Base-by-base conservation (phyloP, 345 rosid genomes). In the Pistacia atlantica region DNA sequence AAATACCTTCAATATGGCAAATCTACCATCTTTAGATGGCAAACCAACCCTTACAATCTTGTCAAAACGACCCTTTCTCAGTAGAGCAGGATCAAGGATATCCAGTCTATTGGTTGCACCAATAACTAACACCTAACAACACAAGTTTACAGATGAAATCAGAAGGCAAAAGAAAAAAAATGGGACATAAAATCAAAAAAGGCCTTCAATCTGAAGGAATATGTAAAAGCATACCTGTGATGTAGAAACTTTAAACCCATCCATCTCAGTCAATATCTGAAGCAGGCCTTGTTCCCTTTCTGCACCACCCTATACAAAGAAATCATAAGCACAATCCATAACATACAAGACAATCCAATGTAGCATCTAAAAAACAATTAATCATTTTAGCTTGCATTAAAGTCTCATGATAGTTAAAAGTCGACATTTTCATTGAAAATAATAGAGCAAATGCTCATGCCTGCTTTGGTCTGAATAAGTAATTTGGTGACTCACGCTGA, bases 201-300 rank as follows among this genome's bases (percentile, higher is more conserved):
- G n/a, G 63, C 64, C 33, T 37, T 58, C 60, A 67, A 67, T 75
- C 68, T 18, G 38, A 49, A 37, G 58, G 63, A 80, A 64, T 46
- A 58, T 18, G 28, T 67, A 49, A 57, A 78, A 75, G 77, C 78
- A 81, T 77, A 93, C 99, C 89, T 95, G 97, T 66, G 98, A 88
- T 71, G 97, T 91, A 48, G 89, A 85, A 76, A 88, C 97, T 87
- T 89, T 91, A 77, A 95, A 95, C 81, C 99, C 99, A 86, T 95
- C 99, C 97, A 95, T 87, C 87, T 95, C 99, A 12, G 98, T 95
- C 77, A 95, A 80, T 83, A 95, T 90, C 87, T 95, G 99, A 86
- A 95, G 99, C 69, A 95, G 85, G 64, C 99, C 99, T 81, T 95
- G 99, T 80, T 95, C 99, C 84, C 99, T 86, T 83, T 95, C 99